These are phyloP conservation scores for Solanum raphanifolium DNA, from an alignment of 257 asterid species.

Conservation along the genomic window DNA sequence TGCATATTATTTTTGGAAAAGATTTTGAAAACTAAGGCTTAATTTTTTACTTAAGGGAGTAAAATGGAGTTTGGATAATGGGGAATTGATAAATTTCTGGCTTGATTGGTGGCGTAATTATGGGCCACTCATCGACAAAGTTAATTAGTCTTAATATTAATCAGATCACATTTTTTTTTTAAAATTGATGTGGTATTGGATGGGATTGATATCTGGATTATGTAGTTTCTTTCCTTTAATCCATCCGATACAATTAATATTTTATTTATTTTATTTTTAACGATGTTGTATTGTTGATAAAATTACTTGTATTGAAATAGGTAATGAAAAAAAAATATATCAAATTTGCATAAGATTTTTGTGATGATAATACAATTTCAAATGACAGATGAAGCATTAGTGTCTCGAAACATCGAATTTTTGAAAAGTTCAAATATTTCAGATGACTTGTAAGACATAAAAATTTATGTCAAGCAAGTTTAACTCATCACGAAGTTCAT, in stretches of 20 bases:
- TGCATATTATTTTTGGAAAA: too few relatives aligned
- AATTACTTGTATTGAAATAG: background rate
- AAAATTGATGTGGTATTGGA: background rate
- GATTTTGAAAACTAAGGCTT: too few relatives aligned
- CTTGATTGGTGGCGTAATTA: background rate
- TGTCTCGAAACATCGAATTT: too few relatives aligned
- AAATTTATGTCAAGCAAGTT: background rate
- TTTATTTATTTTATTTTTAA: too few relatives aligned
- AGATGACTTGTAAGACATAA: too few relatives aligned
- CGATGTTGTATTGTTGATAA: background rate
- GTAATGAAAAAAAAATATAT: background rate
- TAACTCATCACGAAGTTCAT: too few relatives aligned
- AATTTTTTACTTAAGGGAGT: too few relatives aligned
- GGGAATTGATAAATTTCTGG: background rate
- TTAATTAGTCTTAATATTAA: background rate
- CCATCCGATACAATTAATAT: background rate
- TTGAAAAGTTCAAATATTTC: too few relatives aligned
- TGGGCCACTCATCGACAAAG: background rate
- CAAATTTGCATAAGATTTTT: too few relatives aligned
- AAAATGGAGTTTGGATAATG: background rate
- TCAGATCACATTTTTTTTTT: rapidly evolving
- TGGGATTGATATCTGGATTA: background rate
- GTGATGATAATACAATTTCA: too few relatives aligned
- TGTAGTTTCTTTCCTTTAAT: background rate
- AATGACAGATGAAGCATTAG: too few relatives aligned